Base-by-base conservation (phyloP, 2,329 filamentous ascomycete genomes). In the Venturia effusa region DNA sequence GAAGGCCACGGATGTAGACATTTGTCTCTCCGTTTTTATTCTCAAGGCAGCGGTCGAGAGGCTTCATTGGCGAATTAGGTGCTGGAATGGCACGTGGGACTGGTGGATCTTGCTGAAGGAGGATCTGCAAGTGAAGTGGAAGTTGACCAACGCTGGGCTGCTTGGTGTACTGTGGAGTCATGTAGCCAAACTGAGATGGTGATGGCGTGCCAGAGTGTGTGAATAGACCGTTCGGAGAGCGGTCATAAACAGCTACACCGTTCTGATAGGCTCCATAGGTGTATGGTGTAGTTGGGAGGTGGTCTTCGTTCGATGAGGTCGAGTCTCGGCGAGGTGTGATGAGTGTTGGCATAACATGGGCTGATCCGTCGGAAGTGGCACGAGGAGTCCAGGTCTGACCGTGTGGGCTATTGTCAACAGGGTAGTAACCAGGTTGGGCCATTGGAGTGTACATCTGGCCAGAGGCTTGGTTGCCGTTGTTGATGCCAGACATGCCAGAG, bases 21-120 rank as follows among this genome's bases (percentile, higher is more conserved):
- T 99, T 99, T 67, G 92, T 94, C 73, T 97, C 96, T 55, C 92
- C 92, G 59, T 89, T 94, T 65, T 92, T 89, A 71, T 97, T 97
- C 77, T 96, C 90, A 60, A 99, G 81, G 72, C 92, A 96, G 75
- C 96, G 92, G 67, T 96, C 93, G 34, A 97, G 84, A 51, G 89
- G 92, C 81, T 96, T 90, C 78, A 90, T 85, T 70, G 89, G 89
- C 64, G 93, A 92, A 30, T 87, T 88, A 34, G 91, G 90, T 64
- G 94, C 93, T 19, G 93, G 93, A 57, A 99, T 92, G 61, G 94
- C 93, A 67, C 84, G 83, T 24, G 94, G 94, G 67, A 99, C 89
- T 0, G 86, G 76, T 22, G 94, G 94, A n/a, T 92, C 87, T 71
- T 89, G 84, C 70, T 87, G 68, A 51, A 81, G 69, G 51, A 80